These are phyloP conservation scores for Mortierella sp. DNA, from an alignment of 371 early-diverging fungal species.

Conservation along the genomic window DNA sequence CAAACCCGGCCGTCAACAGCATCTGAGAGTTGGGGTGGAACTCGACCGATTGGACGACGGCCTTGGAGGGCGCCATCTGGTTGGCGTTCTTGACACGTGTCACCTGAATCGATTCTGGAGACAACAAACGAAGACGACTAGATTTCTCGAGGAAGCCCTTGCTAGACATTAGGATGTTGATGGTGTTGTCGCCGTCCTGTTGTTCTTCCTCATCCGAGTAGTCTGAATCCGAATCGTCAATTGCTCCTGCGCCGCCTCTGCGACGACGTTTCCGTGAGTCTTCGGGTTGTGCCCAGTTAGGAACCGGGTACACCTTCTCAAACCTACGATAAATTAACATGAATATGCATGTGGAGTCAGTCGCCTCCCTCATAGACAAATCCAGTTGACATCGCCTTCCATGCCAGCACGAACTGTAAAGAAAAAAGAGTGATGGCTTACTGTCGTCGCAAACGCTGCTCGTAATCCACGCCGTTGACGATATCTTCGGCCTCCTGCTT, in stretches of 20 bases:
- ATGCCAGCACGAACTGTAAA: too few relatives aligned
- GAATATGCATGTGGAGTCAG: neutral
- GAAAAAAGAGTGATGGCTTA: slow-evolving; percentile 53
- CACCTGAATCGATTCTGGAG: slow-evolving; percentile 72
- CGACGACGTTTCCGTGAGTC: slow-evolving; percentile 50
- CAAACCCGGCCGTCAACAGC: slow-evolving; percentile 86
- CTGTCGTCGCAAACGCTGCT: slow-evolving; percentile 85
- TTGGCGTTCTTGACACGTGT: slow-evolving; percentile 84
- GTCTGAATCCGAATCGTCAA: slow-evolving; percentile 59
- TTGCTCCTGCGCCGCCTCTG: slow-evolving; percentile 27
- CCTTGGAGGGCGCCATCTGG: slow-evolving; percentile 70
- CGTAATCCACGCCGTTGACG: slow-evolving; percentile 84
- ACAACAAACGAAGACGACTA: slow-evolving; percentile 49
- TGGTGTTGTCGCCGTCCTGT: slow-evolving; percentile 63
- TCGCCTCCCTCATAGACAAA: neutral
- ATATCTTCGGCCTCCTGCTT: slow-evolving; percentile 78
- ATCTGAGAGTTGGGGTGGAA: slow-evolving; percentile 95
- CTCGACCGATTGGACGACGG: slow-evolving; percentile 76
- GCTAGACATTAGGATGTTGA: slow-evolving; percentile 62
- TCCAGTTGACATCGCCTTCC: neutral
- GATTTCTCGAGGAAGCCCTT: slow-evolving; percentile 67
- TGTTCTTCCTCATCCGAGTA: slow-evolving; percentile 59
- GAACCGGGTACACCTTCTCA: slow-evolving; percentile 88
- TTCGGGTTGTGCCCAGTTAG: slow-evolving; percentile 83
- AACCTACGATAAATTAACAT: slow-evolving; percentile 58